Conservation (phyloP, 2,329 filamentous ascomycete species). For the Mollisiaceae sp. region DNA sequence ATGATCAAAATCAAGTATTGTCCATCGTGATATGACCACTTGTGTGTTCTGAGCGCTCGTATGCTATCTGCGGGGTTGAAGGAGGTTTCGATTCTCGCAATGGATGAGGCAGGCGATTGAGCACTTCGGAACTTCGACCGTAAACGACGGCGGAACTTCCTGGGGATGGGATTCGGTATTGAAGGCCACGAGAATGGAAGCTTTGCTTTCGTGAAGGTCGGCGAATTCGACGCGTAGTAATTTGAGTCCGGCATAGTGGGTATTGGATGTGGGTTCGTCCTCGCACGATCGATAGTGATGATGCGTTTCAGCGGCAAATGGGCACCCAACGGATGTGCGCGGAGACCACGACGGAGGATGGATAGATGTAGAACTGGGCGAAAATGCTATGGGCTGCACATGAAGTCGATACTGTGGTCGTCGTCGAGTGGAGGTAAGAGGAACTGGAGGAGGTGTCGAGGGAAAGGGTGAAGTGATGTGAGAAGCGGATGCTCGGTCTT, state of each 20-base stretch:
- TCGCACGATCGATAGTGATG: constrained; percentile 13
- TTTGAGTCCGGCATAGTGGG: constrained; percentile 35
- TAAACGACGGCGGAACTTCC: constrained; percentile 69
- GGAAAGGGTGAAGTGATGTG: constrained; percentile 11
- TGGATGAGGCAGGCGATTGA: constrained; percentile 70
- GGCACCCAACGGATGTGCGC: constrained; percentile 21
- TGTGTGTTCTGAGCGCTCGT: constrained; percentile 74
- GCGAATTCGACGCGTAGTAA: constrained; percentile 35
- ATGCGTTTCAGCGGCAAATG: constrained; percentile 16
- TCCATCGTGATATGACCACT: constrained; percentile 81
- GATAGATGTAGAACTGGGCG: constrained; percentile 27
- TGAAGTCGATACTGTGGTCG: constrained; percentile 34
- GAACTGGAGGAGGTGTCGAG: constrained; percentile 10
- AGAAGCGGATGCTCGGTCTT: constrained; percentile 16
- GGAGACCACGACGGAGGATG: constrained; percentile 21
- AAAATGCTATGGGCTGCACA: constrained; percentile 40
- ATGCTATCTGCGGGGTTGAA: constrained; percentile 82
- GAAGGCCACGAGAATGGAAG: constrained; percentile 52
- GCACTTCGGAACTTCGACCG: constrained; percentile 71
- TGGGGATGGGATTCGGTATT: constrained; percentile 60
- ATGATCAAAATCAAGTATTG: constrained; percentile 81
- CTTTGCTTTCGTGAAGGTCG: constrained; percentile 41
- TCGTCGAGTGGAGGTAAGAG: constrained; percentile 4
- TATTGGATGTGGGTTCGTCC: constrained; percentile 10
- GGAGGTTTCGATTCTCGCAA: constrained; percentile 80